Evolutionary conservation across 2,329 filamentous ascomycete species (phyloP).

Genomic region (Incumbomyces lentus): DNA sequence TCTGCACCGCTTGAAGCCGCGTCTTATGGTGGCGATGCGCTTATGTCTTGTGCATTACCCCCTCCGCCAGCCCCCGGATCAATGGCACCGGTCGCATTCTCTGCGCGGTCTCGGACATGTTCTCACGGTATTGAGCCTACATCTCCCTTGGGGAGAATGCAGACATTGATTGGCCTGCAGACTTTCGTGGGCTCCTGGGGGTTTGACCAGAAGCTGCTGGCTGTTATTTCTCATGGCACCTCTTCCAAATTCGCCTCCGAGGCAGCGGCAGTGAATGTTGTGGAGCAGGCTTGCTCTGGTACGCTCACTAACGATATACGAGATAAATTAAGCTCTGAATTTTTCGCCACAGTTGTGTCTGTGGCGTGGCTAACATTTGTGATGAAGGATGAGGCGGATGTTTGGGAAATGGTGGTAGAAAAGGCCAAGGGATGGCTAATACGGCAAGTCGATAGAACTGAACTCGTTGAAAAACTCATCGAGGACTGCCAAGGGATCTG

Average conservation of each 20-base stretch:
- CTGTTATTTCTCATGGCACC: conserved; percentile 10
- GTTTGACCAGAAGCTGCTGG: conserved; percentile 23
- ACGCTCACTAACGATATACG: background rate
- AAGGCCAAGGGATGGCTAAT: conserved; percentile 48
- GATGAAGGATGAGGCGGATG: conserved; percentile 38
- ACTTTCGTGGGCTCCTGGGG: conserved; percentile 46
- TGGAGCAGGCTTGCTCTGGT: conserved; percentile 4
- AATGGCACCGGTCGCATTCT: too few relatives aligned
- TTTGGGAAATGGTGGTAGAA: conserved; percentile 54
- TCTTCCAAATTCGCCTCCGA: background rate
- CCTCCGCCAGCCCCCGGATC: too few relatives aligned
- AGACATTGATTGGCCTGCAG: conserved; percentile 45
- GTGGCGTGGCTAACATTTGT: conserved; percentile 41
- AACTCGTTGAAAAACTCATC: conserved; percentile 2
- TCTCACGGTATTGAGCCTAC: background rate
- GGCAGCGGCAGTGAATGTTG: conserved; percentile 6
- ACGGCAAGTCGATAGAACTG: conserved; percentile 6
- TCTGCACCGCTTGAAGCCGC: too few relatives aligned
- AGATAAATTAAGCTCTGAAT: background rate
- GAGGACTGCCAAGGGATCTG: background rate
- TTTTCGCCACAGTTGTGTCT: conserved; percentile 31
- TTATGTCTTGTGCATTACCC: too few relatives aligned
- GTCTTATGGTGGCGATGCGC: too few relatives aligned
- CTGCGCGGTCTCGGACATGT: too few relatives aligned
- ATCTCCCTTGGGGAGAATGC: conserved; percentile 22